Base-by-base conservation (phyloP, 805 yeast species). In the Metschnikowia orientalis region DNA sequence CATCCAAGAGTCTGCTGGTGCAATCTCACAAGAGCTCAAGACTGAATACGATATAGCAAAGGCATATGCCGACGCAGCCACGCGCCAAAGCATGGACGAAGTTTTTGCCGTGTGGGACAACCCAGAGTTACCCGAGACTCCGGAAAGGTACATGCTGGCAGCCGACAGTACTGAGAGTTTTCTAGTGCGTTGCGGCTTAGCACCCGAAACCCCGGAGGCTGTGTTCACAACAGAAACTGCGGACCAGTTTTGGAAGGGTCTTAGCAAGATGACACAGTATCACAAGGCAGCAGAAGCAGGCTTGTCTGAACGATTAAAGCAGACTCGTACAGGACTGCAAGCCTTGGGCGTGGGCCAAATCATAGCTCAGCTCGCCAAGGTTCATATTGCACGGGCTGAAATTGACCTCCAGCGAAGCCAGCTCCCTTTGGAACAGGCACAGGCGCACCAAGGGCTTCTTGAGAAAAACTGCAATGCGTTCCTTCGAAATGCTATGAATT, bases 311-410 rank as follows among this genome's bases (percentile, higher is more conserved):
- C 31, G 37, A 18, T 30, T 35, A 6, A 21, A 30, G 18, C 23
- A 6, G 2, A 22, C 25, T n/a, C 14, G 20, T 3, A 6, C 32
- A 13, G 35, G 31, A 10, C 40, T 34, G 10, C 45, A 50, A 9
- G 33, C 46, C 6, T 21, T 29, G 5, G 64, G 61, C 3, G 27
- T 57, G 20, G 68, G 70, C 1, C 39, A 51, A 1, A 33, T 61
- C 12, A 50, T 59, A 18, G 47, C 59, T 8, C 69, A 68, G 36
- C 38, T 71, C 2, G 56, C 71, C 38, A 58, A 67, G 6, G 53
- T 73, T 1, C 44, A 64, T 19, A 67, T 73, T n/a, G 75, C 71
- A 19, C 55, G 79, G 30, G 66, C 75, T 1, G 80, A 75, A 45
- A 59, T 73, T 3, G 79, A 73, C 34, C 45, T 71, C 8, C 77